Base-by-base conservation (phyloP, 2,329 filamentous ascomycete species). In the Hirsutella minnesotensis region DNA sequence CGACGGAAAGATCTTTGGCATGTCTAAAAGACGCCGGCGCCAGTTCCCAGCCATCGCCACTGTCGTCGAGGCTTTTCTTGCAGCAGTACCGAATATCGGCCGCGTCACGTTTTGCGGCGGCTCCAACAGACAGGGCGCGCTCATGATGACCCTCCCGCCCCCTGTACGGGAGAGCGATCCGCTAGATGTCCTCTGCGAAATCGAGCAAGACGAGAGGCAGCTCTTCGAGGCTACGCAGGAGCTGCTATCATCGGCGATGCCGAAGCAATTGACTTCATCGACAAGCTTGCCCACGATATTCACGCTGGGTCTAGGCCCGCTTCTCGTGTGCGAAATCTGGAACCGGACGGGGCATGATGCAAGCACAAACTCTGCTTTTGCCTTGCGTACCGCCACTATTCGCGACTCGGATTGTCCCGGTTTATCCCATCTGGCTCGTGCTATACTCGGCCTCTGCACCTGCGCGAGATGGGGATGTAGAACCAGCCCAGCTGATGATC, bases 21-120 rank as follows among this genome's bases (percentile, higher is more conserved):
- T 95, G 54, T 94, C 87, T 1, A 82, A 83, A 49, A 73, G 89
- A 1, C 74, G 89, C 38, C 81, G 86, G 9, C 70, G 72, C 12
- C 89, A 95, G 60, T 88, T 94, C 34, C 84, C 86, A 1, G 87
- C 89, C 24, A 87, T 95, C 27, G 78, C 80, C 0, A 78, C 86
- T 24, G 77, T 95, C 4, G 77, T 95, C n/a, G 77, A 82, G 27
- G 81, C 84, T 16, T 73, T 95, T 15, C 69, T 82, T 27, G 67
- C 75, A 34, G 75, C 79, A 1, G 70, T 94, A 2, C 84, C 84
- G 4, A 70, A 70, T 36, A 81, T 94, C 50, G 76, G 77, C 36
- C 72, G 75, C 20, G 84, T 89, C 3, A 82, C 81, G 1, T 95
- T 95, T 62, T 94, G 87, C 56, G 82, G 86, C 52, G 86, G 89